Evolutionary conservation across 306 rosid genomes (phyloP), one percentile per base, ranked within the genome.

Genomic region (Acacia confusa): DNA sequence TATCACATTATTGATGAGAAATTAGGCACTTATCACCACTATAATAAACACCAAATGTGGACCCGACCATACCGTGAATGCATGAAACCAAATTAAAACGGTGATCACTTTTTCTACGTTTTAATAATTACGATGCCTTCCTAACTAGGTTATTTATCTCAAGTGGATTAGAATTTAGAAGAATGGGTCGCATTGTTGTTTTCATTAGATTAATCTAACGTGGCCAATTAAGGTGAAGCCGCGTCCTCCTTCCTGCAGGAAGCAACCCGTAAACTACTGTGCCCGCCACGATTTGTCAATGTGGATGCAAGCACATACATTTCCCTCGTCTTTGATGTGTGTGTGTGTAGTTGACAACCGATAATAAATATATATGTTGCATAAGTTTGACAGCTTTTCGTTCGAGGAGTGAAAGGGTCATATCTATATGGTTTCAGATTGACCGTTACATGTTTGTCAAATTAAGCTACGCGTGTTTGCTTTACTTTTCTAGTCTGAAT

Each of bases 231-330:
- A 50, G 76, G 80, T 28, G 81, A 24, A 80, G 4, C 57, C 82
- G 71, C 75, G 80, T 86, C 50, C n/a, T 32, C 43, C 19, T 48
- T 48, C 40, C n/a, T n/a, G n/a, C 38, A 28, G 43, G 70, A 64
- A 48, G 3, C 72, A 40, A 78, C 15, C 17, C 19, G 2, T 45
- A 45, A 45, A 13, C 52, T 45, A 45, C 1, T 50, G 75, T 74
- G 48, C 71, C 47, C 63, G 16, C 52, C 25, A 14, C 28, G 19
- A 3, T 83, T 86, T 83, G 83, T 86, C 89, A 78, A 83, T 20
- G 61, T 70, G 73, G 53, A 17, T 30, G 68, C 85, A 80, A 63
- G 16, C 71, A 64, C 9, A 12, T 44, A 64, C 9, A 12, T 44
- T 25, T 9, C 48, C 50, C 16, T 6, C 40, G 38, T 1, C 38